Evolutionary conservation across 129 eudicot genomes (phyloP).

Genomic region (Flaveria sonorensis): DNA sequence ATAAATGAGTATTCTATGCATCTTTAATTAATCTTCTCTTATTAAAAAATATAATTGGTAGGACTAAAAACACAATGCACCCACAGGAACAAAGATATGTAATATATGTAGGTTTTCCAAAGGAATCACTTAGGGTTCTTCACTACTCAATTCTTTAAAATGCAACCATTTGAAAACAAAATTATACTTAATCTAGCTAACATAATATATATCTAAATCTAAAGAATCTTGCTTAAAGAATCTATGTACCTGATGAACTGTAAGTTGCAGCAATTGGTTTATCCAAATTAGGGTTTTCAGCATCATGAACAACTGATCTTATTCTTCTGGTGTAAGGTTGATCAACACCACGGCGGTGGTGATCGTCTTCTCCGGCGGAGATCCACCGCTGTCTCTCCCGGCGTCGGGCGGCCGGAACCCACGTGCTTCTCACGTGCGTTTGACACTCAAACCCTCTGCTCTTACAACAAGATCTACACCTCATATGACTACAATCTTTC

Average conservation of each 20-base stretch:
- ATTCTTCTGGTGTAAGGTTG: constrained; percentile 40
- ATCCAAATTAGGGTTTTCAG: constrained; percentile 26
- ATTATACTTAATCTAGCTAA: not conserved
- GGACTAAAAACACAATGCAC: not conserved
- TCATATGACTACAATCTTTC: constrained; percentile 75
- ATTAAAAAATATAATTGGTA: not conserved
- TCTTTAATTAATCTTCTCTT: constrained; percentile 6
- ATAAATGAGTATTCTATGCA: constrained; percentile 9
- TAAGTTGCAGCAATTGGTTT: constrained; percentile 15
- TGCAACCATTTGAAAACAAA: constrained; percentile 20
- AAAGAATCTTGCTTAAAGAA: constrained; percentile 4
- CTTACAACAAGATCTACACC: constrained; percentile 90
- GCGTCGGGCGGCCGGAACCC: constrained; percentile 84
- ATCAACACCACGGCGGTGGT: constrained; percentile 8
- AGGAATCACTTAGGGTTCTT: not conserved
- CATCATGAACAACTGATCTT: constrained; percentile 37
- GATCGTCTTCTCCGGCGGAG: constrained; percentile 25
- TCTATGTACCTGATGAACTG: constrained; percentile 28
- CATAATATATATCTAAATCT: not conserved
- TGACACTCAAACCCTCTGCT: constrained; percentile 83
- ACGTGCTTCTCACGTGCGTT: constrained; percentile 85
- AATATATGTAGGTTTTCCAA: not conserved
- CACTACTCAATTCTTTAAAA: not conserved
- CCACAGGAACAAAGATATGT: not conserved
- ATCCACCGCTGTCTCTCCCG: constrained; percentile 64